Base-by-base conservation (phyloP, 1,284 basidiomycete genomes). In the Uromyces viciae-fabae region DNA sequence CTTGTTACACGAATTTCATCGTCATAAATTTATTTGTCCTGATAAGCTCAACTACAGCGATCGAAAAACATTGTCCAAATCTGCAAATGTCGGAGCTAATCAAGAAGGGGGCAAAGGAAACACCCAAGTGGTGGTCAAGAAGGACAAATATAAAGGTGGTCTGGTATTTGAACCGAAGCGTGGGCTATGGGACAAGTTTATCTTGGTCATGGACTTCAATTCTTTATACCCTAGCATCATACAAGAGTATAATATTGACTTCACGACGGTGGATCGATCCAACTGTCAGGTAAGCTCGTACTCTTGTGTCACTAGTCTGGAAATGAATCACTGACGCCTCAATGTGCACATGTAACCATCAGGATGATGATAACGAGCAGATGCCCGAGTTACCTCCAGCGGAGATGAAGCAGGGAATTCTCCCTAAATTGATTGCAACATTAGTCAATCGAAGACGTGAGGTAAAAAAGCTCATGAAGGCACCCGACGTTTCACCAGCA, bases 161-260 rank as follows among this genome's bases (percentile, higher is more conserved):
- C 89, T 98, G 71, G 97, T 99, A 19, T 96, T 99, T 83, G 94
- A 98, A 83, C 97, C 97, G 0, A 97, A 98, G 87, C 89, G 94
- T 81, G 95, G 95, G 5, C 88, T 99, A 72, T 99, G 94, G 93
- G 97, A 99, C 88, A 96, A 92, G 84, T 97, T 90, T 86, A 93
- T 99, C 86, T 89, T 99, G 38, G 96, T 99, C 86, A 99, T 99
- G 97, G 97, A 99, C 87, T 99, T 99, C 91, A 99, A 99, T 88
- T 98, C 95, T 84, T 89, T 99, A 82, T 99, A 99, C 86, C 97
- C 97, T 11, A 95, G 93, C 86, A 99, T 99, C 88, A 99, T 99
- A 81, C 97, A 99, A 85, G 97, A 99, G 88, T 99, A 94, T 87
- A 99, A 99, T 85, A 98, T 99, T 84, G 95, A 99, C 87, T 99